Base-by-base conservation (phyloP, 805 yeast genomes). In the Cyberlindnera maclurae region DNA sequence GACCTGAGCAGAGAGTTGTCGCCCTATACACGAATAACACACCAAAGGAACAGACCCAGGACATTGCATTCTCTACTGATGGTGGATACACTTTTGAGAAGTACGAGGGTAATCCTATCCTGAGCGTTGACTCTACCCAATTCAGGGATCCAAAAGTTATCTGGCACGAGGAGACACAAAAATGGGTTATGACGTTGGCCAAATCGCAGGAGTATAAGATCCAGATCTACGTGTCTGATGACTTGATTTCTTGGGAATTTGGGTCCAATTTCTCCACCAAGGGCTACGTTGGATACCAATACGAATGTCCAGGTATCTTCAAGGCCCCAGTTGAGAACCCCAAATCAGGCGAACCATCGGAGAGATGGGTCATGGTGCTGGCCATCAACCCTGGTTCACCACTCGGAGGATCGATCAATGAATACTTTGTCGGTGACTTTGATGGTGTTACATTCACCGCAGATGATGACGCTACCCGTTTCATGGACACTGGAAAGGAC, bases 351-450 rank as follows among this genome's bases (percentile, higher is more conserved):
- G 53, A 44, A 3, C 36, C 37, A 17, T 39, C 33, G 30, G 41
- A 44, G 22, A 58, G 57, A 38, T 65, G 69, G 68, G 65, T 65
- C 11, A 40, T 66, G 57, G 49, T 62, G 36, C 27, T 65, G 9
- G 62, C 68, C 16, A 55, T 65, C 40, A 65, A 65, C 45, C 70
- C 71, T n/a, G 70, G 70, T 12, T 51, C 62, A 28, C 69, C 68
- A 11, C 38, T 47, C 9, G 70, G 69, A 22, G 70, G 69, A 12
- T 62, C 67, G 4, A 55, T 55, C 16, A 63, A 61, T 20, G 62
- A 66, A 44, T 66, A 66, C 48, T 62, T 65, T 41, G 43, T 66
- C 36, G 71, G 71, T 34, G 63, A 60, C 34, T 66, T 66, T 46
- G 55, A 66, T 42, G 71, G 71, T 30, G 50, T 47, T 15, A 44